phyloP scores from a whole-genome alignment of 371 early-diverging fungal species.

The Fennellomyces sp. region DNA sequence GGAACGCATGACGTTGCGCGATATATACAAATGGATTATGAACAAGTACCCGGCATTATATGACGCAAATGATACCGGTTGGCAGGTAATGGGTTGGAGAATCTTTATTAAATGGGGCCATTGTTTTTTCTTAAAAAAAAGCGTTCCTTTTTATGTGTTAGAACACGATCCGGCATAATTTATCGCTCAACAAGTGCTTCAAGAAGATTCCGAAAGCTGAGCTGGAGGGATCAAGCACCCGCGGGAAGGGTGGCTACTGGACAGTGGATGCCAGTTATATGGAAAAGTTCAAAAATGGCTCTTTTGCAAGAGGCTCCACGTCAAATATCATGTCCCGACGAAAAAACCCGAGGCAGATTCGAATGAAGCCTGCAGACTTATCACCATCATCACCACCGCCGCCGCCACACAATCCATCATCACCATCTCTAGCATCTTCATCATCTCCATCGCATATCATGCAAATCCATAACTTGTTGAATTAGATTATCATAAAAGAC shows the following conservation, averaged over 20 bases:
- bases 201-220: slow-evolving; percentile 63
- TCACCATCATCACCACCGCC: slow-evolving; percentile 3
- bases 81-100: too few relatives aligned
- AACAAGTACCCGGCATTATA: slow-evolving; percentile 71
- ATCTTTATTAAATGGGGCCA: too few relatives aligned
- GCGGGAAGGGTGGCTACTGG: slow-evolving; percentile 64
- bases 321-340: background rate
- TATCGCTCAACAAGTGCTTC: slow-evolving; percentile 76
- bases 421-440: slow-evolving; percentile 2
- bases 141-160: slow-evolving; percentile 18
- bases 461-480: slow-evolving; percentile 28
- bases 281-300: slow-evolving; percentile 24
- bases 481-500: too few relatives aligned
- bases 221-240: slow-evolving; percentile 41
- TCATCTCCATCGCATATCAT: slow-evolving; percentile 17
- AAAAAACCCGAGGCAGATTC: slow-evolving; percentile 10
- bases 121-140: background rate
- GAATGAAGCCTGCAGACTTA: background rate
- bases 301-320: slow-evolving; percentile 21
- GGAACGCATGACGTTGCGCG: slow-evolving; percentile 67
- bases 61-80: slow-evolving; percentile 68
- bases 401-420: background rate
- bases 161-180: slow-evolving; percentile 82
- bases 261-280: slow-evolving; percentile 40
- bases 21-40: slow-evolving; percentile 78